Conservation (phyloP, 495 filamentous ascomycete species). For the Aspergillus haitiensis region DNA sequence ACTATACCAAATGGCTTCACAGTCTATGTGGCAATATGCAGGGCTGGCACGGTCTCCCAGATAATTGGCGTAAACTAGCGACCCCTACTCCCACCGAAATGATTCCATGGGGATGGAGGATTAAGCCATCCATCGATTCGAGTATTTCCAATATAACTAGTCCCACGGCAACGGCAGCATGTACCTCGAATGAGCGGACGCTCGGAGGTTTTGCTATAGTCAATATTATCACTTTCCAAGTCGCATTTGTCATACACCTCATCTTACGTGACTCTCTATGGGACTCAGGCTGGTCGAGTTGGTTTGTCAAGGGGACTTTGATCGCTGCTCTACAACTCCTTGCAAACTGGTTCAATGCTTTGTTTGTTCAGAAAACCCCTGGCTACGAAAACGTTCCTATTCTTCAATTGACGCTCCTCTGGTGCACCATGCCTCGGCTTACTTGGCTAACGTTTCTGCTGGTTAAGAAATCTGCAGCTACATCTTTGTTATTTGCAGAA, state of each 20-base stretch:
- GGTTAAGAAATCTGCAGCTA: slow-evolving; percentile 1
- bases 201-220: slow-evolving; percentile 19
- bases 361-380: slow-evolving; percentile 14
- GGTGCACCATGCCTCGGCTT: slow-evolving; percentile 22
- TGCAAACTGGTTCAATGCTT: slow-evolving; percentile 16
- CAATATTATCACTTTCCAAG: slow-evolving; percentile 19
- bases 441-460: slow-evolving; percentile 15
- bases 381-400: slow-evolving; percentile 17
- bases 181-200: slow-evolving; percentile 17
- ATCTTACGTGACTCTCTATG: slow-evolving; percentile 4
- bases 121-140: slow-evolving; percentile 18
- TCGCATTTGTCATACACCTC: slow-evolving; percentile 10
- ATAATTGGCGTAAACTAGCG: slow-evolving; percentile 21
- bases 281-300: slow-evolving; percentile 10
- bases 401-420: slow-evolving; percentile 22
- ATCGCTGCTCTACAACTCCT: slow-evolving; percentile 18
- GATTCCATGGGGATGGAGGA: slow-evolving; percentile 22
- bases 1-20: slow-evolving; percentile 24
- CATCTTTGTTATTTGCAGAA: slow-evolving; percentile 20
- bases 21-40: slow-evolving; percentile 20
- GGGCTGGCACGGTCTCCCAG: slow-evolving; percentile 22
- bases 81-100: slow-evolving; percentile 16
- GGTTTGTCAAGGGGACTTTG: slow-evolving; percentile 18
- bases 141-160: neutral
- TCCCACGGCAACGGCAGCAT: slow-evolving; percentile 7